Percentiles rank a stretch among this genome's conserved stretches.
Conservation (phyloP, 805 yeast species). For the Ogataea methylovora region DNA sequence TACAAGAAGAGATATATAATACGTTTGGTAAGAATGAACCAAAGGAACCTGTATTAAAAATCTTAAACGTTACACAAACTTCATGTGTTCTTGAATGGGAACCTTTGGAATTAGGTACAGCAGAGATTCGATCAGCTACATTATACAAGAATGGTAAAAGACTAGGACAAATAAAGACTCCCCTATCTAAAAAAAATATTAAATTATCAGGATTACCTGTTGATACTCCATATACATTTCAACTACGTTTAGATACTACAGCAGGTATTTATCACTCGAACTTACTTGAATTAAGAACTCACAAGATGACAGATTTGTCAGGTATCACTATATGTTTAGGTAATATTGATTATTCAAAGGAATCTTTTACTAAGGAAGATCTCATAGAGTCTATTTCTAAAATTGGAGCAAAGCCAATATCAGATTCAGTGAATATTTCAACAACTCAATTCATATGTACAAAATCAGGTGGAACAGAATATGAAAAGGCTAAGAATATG, state of each 20-base stretch:
- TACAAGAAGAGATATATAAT: slow-evolving; percentile 68
- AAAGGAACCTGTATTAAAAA: slow-evolving; percentile 55
- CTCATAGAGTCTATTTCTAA: slow-evolving; percentile 51
- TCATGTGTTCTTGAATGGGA: slow-evolving; percentile 96
- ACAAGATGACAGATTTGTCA: slow-evolving; percentile 89
- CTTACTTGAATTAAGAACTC: slow-evolving; percentile 65
- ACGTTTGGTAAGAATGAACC: slow-evolving; percentile 74
- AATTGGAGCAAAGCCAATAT: slow-evolving; percentile 83
- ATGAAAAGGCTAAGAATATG: slow-evolving; percentile 69
- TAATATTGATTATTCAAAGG: slow-evolving; percentile 48
- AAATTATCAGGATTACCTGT: slow-evolving; percentile 89
- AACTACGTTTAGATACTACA: slow-evolving; percentile 74
- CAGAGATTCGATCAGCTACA: slow-evolving; percentile 67
- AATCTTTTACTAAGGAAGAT: slow-evolving; percentile 44
- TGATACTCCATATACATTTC: slow-evolving; percentile 75
- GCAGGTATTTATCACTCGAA: slow-evolving; percentile 82
- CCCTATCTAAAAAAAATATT: slow-evolving; percentile 68
- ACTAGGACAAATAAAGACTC: slow-evolving; percentile 78
- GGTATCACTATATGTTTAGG: slow-evolving; percentile 93
- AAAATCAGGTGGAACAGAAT: slow-evolving; percentile 53
- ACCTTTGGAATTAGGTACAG: slow-evolving; percentile 71
- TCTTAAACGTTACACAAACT: slow-evolving; percentile 84
- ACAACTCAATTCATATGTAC: slow-evolving; percentile 92
- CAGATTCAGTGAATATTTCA: slow-evolving; percentile 68
- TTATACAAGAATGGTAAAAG: slow-evolving; percentile 69